Evolutionary conservation across 495 filamentous ascomycete species (phyloP).

Genomic region (Entonaema liquescens): DNA sequence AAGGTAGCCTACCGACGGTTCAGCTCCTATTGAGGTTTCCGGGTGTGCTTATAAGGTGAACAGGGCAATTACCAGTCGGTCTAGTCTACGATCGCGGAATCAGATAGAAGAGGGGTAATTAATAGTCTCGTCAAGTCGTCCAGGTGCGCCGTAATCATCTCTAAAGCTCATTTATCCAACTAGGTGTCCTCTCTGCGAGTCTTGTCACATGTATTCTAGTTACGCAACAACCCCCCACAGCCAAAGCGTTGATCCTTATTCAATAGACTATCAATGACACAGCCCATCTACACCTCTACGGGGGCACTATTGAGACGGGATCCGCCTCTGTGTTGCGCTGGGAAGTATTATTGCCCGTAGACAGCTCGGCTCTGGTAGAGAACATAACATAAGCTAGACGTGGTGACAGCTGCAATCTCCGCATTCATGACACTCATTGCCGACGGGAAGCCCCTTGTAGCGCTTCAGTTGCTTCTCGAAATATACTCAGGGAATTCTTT

Average conservation of each 20-base stretch:
- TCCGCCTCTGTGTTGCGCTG: constrained; percentile 47
- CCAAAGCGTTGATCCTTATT: constrained; percentile 17
- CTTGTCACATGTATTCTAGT: constrained; percentile 14
- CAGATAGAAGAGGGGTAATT: constrained; percentile 3
- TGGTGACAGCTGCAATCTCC: constrained; percentile 53
- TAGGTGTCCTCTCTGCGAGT: neutral
- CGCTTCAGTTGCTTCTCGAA: constrained; percentile 49
- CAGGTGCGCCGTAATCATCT: constrained; percentile 14
- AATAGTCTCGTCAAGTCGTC: constrained; percentile 11
- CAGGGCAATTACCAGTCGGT: constrained; percentile 4
- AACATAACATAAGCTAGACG: constrained; percentile 45
- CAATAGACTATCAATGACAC: constrained; percentile 3
- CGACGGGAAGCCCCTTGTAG: constrained; percentile 38
- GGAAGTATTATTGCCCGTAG: constrained; percentile 47
- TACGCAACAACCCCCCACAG: constrained; percentile 8
- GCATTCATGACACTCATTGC: constrained; percentile 45
- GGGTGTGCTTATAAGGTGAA: constrained; percentile 6
- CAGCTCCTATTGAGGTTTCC: constrained; percentile 16
- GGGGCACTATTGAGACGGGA: constrained; percentile 20
- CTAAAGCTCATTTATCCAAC: constrained; percentile 1
- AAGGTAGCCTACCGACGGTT: constrained; percentile 31
- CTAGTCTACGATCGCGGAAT: constrained; percentile 1
- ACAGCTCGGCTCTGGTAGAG: constrained; percentile 44
- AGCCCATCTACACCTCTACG: constrained; percentile 9
- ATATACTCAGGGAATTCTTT: constrained; percentile 38